Base-by-base conservation (phyloP, 768 basidiomycete species). In the Russula vinacea region DNA sequence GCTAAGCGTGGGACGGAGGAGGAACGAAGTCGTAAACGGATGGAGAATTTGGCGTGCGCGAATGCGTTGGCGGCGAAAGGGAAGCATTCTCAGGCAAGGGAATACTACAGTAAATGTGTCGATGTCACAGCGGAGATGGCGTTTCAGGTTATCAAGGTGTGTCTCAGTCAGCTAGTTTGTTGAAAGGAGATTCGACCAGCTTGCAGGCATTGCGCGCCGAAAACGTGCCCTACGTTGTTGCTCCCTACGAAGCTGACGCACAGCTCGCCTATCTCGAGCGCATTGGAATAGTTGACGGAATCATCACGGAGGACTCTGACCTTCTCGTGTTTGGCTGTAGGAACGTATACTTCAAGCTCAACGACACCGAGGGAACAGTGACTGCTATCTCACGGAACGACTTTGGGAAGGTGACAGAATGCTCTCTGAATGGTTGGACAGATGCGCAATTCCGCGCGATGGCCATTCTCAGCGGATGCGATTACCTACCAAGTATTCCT, bases 121-220 rank as follows among this genome's bases (percentile, higher is more conserved):
- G 97, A 99, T 68, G 92, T 99, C 47, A 96, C 94, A 5, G 95
- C 97, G 1, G 88, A 94, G 75, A 95, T 98, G 93, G 96, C 96
- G 2, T 95, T 83, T 73, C 97, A 98, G 74, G 79, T 98, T 68
- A 97, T 98, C 79, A 98, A 99, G 84, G 96, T 90, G 67, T 51
- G 76, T 60, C 22, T 26, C 17, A 10, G 22, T 32, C 37, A 13
- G 32, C 40, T 32, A 5, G 24, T 19, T 29, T 19, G 19, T n/a
- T 33, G 39, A 33, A 24, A 24, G 37, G 63, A 29, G 39, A 22
- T 17, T 16, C 60, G 57, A 59, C 14, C n/a, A 24, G 2, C 44
- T 67, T 62, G 11, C 68, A 98, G 95, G 95, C 91, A 13, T 79
- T 99, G 37, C 83, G 83, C 54, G 90, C 89, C 13, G 95, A 97